Percentiles rank a stretch among this genome's conserved stretches.
These are phyloP conservation scores for Vanilla planifolia DNA, from an alignment of 106 monocot species.

Conservation along the genomic window DNA sequence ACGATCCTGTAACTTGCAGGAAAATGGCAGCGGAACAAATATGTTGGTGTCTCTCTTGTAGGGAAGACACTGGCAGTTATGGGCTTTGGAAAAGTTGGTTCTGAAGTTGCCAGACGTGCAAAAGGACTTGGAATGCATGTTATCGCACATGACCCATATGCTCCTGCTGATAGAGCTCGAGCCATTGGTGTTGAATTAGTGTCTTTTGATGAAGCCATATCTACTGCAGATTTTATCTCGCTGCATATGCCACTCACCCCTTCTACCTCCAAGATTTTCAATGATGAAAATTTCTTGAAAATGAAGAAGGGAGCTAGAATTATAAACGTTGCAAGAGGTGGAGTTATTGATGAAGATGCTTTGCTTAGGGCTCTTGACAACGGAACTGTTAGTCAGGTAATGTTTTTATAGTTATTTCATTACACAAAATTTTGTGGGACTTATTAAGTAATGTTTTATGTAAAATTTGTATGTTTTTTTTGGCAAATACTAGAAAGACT, in stretches of 20 bases:
- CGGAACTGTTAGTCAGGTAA: conserved; percentile 84
- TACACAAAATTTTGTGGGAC: neutral
- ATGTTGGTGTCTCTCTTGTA: conserved; percentile 80
- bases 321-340: conserved; percentile 87
- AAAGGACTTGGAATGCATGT: conserved; percentile 88
- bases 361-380: conserved; percentile 77
- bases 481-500: too few relatives aligned
- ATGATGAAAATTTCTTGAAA: conserved; percentile 67
- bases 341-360: conserved; percentile 90
- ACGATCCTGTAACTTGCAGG: conserved; percentile 25
- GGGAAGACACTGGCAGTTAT: conserved; percentile 79
- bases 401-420: neutral
- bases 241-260: conserved; percentile 92
- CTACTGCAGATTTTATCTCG: conserved; percentile 77
- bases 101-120: conserved; percentile 82
- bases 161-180: conserved; percentile 73
- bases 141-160: conserved; percentile 82
- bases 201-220: conserved; percentile 76
- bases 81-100: conserved; percentile 92
- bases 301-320: conserved; percentile 78
- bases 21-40: conserved; percentile 85
- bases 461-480: neutral
- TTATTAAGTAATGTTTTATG: neutral
- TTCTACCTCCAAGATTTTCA: conserved; percentile 66
- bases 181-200: conserved; percentile 83